Base-by-base conservation (phyloP, 2,329 filamentous ascomycete genomes). In the Alternaria gansuensis region DNA sequence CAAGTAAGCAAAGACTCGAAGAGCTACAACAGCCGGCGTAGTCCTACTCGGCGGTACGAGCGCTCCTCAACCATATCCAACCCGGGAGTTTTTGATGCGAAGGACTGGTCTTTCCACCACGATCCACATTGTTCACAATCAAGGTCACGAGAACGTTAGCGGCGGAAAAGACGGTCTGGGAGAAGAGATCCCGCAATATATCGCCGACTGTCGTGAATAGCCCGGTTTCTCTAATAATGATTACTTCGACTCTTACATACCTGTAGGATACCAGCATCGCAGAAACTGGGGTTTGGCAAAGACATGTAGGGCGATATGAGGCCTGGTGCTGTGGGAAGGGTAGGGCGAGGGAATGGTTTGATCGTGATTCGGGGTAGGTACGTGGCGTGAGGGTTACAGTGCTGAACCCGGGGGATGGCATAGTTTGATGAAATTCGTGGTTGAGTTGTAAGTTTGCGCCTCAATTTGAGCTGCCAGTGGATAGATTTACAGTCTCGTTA, bases 191-290 rank as follows among this genome's bases (percentile, higher is more conserved):
- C 17, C 14, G 10, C 40, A 53, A 41, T 45, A 53, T 5, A 36
- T 53, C 14, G 31, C 31, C 13, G 51, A 53, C 31, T 53, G 29
- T 17, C 14, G 21, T 7, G 40, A 37, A 23, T n/a, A 51, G 17
- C 14, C 5, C 45, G 10, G 40, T 11, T 24, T 23, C 14, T 11
- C 4, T 0, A 5, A 23, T 34, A 6, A 17, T 6, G n/a, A 14
- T 6, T 13, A 36, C 7, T 5, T 36, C 4, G 23, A n/a, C 11
- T 23, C 21, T 41, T 24, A 11, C 31, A 21, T 55, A 43, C 44
- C 44, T 10, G n/a, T 28, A 5, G 3, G 17, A 4, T 48, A 34
- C 21, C 23, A 23, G 13, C 3, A 14, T 5, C 17, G 11, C 3
- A 31, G 29, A 1, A 13, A 48, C 10, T 34, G 29, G 45, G 45